A percentile compares a stretch with the other conserved stretches of the same genome.
phyloP scores from a whole-genome alignment of 1,284 basidiomycete genomes.

The Ustilago nuda region DNA sequence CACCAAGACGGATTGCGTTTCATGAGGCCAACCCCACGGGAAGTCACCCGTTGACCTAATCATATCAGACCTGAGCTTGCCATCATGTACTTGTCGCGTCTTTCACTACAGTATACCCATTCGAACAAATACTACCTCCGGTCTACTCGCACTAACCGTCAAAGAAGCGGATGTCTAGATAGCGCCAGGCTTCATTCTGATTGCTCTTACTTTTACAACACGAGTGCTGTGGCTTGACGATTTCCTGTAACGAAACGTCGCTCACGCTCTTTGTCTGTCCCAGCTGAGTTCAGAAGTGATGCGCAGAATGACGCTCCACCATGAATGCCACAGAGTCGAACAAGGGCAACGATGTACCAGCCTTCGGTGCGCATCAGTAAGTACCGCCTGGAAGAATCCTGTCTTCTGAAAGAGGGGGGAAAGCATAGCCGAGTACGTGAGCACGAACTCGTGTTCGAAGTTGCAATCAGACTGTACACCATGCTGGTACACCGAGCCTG shows the following conservation, averaged over 20 bases:
- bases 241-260: background rate
- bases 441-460: too few species aligned
- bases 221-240: too few species aligned
- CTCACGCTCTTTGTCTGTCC: background rate
- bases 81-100: slow-evolving; percentile 1
- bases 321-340: background rate
- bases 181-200: too few species aligned
- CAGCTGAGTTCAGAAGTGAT: background rate
- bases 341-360: background rate
- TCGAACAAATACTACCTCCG: background rate
- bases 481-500: too few species aligned
- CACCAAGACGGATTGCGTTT: slow-evolving; percentile 38
- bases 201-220: too few species aligned
- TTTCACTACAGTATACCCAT: slow-evolving; percentile 9
- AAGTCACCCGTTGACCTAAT: background rate
- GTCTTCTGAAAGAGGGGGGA: background rate
- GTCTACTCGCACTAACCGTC: too few species aligned
- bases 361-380: background rate
- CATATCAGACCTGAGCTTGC: background rate
- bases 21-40: slow-evolving; percentile 19
- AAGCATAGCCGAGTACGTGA: slow-evolving; percentile 1
- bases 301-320: background rate
- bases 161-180: too few species aligned
- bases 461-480: too few species aligned
- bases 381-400: background rate